Base-by-base conservation (phyloP, 257 asterid species). In the Buddleja alternifolia region DNA sequence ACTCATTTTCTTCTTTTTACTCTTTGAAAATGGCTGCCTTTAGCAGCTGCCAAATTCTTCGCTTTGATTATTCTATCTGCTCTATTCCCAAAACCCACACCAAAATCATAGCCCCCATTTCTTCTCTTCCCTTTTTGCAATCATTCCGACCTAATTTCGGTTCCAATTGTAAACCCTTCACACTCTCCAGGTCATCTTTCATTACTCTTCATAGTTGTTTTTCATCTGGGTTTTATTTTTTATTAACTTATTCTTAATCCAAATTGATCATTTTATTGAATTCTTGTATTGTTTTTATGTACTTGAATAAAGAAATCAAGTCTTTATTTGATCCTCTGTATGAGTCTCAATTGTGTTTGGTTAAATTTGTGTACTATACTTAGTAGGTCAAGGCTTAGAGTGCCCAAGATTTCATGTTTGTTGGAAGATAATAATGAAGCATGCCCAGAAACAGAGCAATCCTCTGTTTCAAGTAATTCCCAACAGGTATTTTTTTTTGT, bases 401-500 rank as follows among this genome's bases (percentile, higher is more conserved):
- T 64, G 64, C 83, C 88, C 6, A 54, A 65, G 72, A 59, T 85
- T 70, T 78, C 81, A 37, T 88, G 90, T 78, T 69, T 67, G 67
- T 72, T 73, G 70, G 88, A 69, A 75, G 85, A 81, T 67, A 52
- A 24, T 67, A 53, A 71, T 66, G 90, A 73, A 66, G 73, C 69
- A 16, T 63, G 21, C 25, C 65, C 74, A 2, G 86, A 77, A 69
- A 55, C 82, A 15, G 81, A 62, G 15, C 73, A 66, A 10, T 62
- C 80, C 15, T 64, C 78, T 46, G 64, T 44, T 74, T 60, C 83
- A 58, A 80, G 69, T 53, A 82, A 86, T 73, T 78, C 83, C 37
- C 68, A 73, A 21, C 77, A 77, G 86, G 96, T 85, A 68, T 46
- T 20, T 8, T 34, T 42, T 29, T 48, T 8, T 71, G 20, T 21